Conservation (phyloP, 225 moss, liverwort and hornwort species). For the Physcomitrium patens region DNA sequence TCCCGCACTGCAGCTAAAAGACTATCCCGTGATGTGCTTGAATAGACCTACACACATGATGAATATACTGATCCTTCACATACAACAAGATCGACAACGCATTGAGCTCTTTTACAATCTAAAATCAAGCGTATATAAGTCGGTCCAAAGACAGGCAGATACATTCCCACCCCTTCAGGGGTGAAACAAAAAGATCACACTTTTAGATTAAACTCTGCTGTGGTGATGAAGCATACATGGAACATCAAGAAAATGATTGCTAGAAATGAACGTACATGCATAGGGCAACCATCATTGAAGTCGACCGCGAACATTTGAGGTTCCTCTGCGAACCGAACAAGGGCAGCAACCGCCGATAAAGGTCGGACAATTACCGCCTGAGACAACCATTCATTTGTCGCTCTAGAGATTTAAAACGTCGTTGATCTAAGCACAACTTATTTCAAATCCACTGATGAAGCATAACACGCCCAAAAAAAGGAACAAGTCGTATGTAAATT, state of each 20-base stretch:
- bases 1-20: constrained; percentile 85
- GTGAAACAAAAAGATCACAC: neutral
- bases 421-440: neutral
- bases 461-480: constrained; percentile 11
- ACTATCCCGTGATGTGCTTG: constrained; percentile 93
- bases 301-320: constrained; percentile 96
- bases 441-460: constrained; percentile 18
- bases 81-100: constrained; percentile 8
- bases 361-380: constrained; percentile 97
- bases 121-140: neutral
- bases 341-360: constrained; percentile 79
- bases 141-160: constrained; percentile 3
- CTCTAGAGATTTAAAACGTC: neutral
- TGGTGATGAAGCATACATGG: neutral
- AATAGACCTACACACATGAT: constrained; percentile 70
- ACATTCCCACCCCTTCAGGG: neutral
- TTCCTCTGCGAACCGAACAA: constrained; percentile 94
- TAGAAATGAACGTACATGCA: constrained; percentile 60
- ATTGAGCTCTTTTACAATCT: neutral
- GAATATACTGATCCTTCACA: constrained; percentile 1
- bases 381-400: constrained; percentile 41
- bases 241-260: neutral
- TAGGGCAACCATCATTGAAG: constrained; percentile 89
- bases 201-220: constrained; percentile 5
- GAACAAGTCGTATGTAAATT: neutral